Conservation (phyloP, 352 stramenopile species). For the Phytopythium montanum region DNA sequence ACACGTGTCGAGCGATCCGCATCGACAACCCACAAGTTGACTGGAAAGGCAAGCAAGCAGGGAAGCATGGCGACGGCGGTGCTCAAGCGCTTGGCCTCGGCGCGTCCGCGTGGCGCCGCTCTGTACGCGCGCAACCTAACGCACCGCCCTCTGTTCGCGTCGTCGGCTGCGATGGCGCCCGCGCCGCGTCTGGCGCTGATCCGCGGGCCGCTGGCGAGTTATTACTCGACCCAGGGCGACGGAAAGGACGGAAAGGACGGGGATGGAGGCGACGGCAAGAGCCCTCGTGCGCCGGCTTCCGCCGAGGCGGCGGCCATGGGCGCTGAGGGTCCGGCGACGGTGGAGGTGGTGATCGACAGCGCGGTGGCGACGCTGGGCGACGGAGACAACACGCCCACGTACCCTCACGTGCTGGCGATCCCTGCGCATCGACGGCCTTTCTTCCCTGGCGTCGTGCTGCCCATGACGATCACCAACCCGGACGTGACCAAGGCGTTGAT, state of each 20-base stretch:
- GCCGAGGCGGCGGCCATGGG: neutral
- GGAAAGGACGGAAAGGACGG: conserved; percentile 14
- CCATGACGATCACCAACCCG: conserved; percentile 84
- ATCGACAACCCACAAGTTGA: neutral
- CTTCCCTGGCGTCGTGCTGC: conserved; percentile 77
- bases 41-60: neutral
- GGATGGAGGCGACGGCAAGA: conserved; percentile 13
- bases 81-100: conserved; percentile 28
- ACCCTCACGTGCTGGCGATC: conserved; percentile 77
- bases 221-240: conserved; percentile 30
- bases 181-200: conserved; percentile 10
- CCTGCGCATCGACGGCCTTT: conserved; percentile 73
- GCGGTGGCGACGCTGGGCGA: conserved; percentile 58
- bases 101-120: conserved; percentile 7
- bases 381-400: conserved; percentile 62
- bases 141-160: conserved; percentile 7
- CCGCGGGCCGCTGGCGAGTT: conserved; percentile 9
- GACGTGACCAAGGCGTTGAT: conserved; percentile 88
- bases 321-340: conserved; percentile 15
- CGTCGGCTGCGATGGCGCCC: neutral
- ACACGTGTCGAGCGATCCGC: no score
- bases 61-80: conserved; percentile 32
- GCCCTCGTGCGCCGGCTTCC: conserved; percentile 17
- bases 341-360: conserved; percentile 62
- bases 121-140: conserved; percentile 1